phyloP scores from a whole-genome alignment of 768 basidiomycete species.

The Neoboletus subvelutipes region DNA sequence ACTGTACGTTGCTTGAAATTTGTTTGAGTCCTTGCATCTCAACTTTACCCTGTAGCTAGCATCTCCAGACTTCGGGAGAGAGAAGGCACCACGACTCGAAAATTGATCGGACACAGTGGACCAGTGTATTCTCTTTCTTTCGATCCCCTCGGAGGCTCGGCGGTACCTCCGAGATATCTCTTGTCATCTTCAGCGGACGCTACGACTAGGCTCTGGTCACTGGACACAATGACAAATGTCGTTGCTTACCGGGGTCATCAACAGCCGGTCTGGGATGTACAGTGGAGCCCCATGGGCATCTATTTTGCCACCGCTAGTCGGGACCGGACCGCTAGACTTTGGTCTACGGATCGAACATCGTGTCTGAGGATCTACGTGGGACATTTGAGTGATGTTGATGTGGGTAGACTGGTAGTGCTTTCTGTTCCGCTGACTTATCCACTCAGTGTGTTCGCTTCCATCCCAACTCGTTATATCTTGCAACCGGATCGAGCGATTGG shows the following conservation, averaged over 20 bases:
- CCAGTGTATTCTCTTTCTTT: conserved; percentile 95
- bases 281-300: conserved; percentile 98
- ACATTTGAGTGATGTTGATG: conserved; percentile 95
- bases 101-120: conserved; percentile 94
- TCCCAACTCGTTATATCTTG: conserved; percentile 95
- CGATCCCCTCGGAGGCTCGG: conserved; percentile 87
- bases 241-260: conserved; percentile 95
- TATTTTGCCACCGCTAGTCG: conserved; percentile 97
- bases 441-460: conserved; percentile 90
- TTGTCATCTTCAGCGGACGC: conserved; percentile 92
- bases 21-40: neutral
- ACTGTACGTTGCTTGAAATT: conserved; percentile 49
- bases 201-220: conserved; percentile 89
- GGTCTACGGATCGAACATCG: conserved; percentile 90
- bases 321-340: conserved; percentile 91
- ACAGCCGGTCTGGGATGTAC: conserved; percentile 98
- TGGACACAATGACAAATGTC: conserved; percentile 91
- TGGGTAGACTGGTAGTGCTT: conserved; percentile 43
- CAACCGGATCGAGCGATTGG: conserved; percentile 95
- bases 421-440: conserved; percentile 2
- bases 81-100: conserved; percentile 79
- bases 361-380: conserved; percentile 92
- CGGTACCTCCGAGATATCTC: conserved; percentile 80
- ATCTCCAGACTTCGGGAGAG: conserved; percentile 69
- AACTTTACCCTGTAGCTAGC: conserved; percentile 41